phyloP scores from a whole-genome alignment of 2,329 filamentous ascomycete genomes.

The Diplodia seriata region DNA sequence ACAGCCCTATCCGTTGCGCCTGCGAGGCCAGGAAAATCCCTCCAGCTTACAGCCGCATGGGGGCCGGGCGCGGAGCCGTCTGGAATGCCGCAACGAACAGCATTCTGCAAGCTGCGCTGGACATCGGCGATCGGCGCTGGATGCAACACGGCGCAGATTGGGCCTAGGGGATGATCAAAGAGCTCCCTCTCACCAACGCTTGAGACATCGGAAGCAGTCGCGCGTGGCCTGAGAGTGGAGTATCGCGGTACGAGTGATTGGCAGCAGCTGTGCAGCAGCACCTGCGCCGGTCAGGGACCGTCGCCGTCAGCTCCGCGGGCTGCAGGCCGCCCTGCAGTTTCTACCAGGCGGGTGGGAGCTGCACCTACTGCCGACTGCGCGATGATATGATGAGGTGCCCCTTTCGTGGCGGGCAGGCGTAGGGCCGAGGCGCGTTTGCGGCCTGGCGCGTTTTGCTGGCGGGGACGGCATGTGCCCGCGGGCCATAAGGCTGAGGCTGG shows the following conservation, averaged over 20 bases:
- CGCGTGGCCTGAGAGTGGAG: conserved; percentile 29
- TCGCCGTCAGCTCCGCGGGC: conserved; percentile 15
- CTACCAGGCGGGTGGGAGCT: conserved; percentile 21
- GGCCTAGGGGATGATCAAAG: conserved; percentile 24
- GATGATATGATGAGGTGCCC: conserved; percentile 21
- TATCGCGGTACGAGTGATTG: conserved; percentile 13
- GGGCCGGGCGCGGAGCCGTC: neutral
- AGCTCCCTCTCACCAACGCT: conserved; percentile 13
- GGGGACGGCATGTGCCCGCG: conserved; percentile 10
- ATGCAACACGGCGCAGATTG: conserved; percentile 24
- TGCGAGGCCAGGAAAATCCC: conserved; percentile 19
- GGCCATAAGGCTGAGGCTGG: conserved; percentile 28
- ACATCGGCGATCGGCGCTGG: conserved; percentile 23
- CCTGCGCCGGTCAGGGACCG: conserved; percentile 19
- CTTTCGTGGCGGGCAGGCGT: conserved; percentile 27
- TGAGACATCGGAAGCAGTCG: conserved; percentile 24
- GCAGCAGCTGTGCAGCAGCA: neutral
- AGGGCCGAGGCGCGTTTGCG: conserved; percentile 26
- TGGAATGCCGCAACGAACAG: conserved; percentile 2
- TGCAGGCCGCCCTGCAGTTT: conserved; percentile 7
- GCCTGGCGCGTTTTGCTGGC: conserved; percentile 16
- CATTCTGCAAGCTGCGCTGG: conserved; percentile 14
- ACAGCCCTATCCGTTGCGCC: conserved; percentile 25
- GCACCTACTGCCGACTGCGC: conserved; percentile 6
- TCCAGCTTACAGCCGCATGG: conserved; percentile 11